phyloP scores from a whole-genome alignment of 176 grass and related monocot genomes.

The Musa itinerans region DNA sequence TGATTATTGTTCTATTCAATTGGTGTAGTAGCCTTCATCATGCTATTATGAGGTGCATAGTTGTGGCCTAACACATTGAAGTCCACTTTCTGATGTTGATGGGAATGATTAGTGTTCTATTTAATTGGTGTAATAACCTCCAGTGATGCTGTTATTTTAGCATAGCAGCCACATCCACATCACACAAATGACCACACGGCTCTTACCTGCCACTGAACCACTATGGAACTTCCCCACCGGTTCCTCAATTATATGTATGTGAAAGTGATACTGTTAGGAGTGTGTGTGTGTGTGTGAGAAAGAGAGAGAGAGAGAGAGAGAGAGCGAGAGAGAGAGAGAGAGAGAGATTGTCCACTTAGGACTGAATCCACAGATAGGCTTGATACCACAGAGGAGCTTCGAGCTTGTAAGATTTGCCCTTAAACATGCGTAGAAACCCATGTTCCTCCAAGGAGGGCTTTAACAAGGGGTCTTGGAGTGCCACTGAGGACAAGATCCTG shows the following conservation, averaged over 20 bases:
- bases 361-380: not conserved
- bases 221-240: not conserved
- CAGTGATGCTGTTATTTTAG: not conserved
- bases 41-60: not conserved
- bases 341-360: not conserved
- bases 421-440: not conserved
- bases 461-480: slow-evolving; percentile 2
- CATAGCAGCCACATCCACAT: not conserved
- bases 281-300: too few relatives aligned
- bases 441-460: slow-evolving; percentile 5
- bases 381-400: not conserved
- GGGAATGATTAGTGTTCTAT: not conserved
- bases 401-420: too few relatives aligned
- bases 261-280: too few relatives aligned
- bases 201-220: not conserved
- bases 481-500: slow-evolving; percentile 1
- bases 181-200: too few relatives aligned
- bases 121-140: not conserved
- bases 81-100: too few relatives aligned
- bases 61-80: not conserved
- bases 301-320: too few relatives aligned
- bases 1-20: not conserved
- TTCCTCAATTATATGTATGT: not conserved
- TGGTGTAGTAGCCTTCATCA: not conserved
- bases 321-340: too few relatives aligned